phyloP scores from a whole-genome alignment of 2,329 filamentous ascomycete genomes.

The Acrocalymma vagum region DNA sequence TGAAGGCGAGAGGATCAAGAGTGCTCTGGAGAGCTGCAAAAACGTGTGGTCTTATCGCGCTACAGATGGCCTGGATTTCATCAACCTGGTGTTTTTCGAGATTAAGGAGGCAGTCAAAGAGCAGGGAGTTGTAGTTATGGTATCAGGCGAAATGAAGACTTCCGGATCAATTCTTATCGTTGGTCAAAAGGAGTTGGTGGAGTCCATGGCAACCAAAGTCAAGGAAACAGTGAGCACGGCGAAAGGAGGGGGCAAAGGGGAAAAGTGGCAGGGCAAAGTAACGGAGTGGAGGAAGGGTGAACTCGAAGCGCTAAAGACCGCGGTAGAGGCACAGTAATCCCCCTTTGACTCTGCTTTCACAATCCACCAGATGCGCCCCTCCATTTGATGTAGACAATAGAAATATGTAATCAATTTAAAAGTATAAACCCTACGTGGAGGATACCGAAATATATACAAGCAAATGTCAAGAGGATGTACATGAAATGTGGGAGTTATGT shows the following conservation, averaged over 20 bases:
- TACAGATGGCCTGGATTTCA: slow-evolving; percentile 38
- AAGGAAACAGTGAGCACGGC: slow-evolving; percentile 33
- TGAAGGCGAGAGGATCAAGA: slow-evolving; percentile 34
- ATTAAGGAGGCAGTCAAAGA: slow-evolving; percentile 34
- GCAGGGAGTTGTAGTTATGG: slow-evolving; percentile 32
- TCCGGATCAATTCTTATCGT: slow-evolving; percentile 37
- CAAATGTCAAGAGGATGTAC: not conserved
- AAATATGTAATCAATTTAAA: not conserved
- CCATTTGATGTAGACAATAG: not conserved
- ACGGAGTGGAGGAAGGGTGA: slow-evolving; percentile 43
- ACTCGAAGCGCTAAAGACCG: slow-evolving; percentile 32
- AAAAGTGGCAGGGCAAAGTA: slow-evolving; percentile 46
- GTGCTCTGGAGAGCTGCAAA: slow-evolving; percentile 17
- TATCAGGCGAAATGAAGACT: slow-evolving; percentile 35
- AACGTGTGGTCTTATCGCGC: slow-evolving; percentile 33
- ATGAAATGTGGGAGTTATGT: too few species aligned
- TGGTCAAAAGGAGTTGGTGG: slow-evolving; percentile 34
- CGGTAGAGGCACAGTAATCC: slow-evolving; percentile 21
- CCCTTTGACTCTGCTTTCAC: not conserved
- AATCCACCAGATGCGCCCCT: not conserved
- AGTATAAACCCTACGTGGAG: not conserved
- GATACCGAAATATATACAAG: slow-evolving; percentile 3
- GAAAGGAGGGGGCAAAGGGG: slow-evolving; percentile 43
- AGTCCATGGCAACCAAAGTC: slow-evolving; percentile 28
- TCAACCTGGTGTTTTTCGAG: slow-evolving; percentile 36